Conservation (phyloP, 1,284 basidiomycete species). For the Heterobasidion occidentale region DNA sequence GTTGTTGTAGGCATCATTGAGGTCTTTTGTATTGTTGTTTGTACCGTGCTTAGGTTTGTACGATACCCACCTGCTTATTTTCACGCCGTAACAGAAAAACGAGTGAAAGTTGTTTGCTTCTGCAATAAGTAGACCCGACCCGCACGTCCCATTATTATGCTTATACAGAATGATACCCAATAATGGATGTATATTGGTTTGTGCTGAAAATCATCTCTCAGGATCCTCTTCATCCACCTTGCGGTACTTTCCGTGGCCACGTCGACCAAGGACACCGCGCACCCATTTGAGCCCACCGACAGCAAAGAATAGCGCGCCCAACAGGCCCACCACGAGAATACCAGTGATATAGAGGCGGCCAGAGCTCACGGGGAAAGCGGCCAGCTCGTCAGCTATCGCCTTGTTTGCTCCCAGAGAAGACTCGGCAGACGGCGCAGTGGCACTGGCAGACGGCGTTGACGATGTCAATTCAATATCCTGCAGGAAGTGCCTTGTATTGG, state of each 20-base stretch:
- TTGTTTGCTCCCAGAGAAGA: not conserved
- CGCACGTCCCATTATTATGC: no score
- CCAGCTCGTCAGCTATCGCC: slow-evolving; percentile 6
- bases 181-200: no score
- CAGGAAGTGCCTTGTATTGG: slow-evolving; percentile 45
- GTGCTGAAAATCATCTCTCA: not conserved
- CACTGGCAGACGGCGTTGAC: not conserved
- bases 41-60: not conserved
- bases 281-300: slow-evolving; percentile 44
- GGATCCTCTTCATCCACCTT: slow-evolving; percentile 43
- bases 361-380: slow-evolving; percentile 14
- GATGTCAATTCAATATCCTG: slow-evolving; percentile 7
- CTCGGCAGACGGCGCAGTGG: not conserved
- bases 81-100: no score
- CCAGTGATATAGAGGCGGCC: slow-evolving; percentile 38
- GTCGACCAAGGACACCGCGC: slow-evolving; percentile 28
- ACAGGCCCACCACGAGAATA: slow-evolving; percentile 33
- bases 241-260: slow-evolving; percentile 34
- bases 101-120: no score
- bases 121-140: no score
- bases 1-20: not conserved
- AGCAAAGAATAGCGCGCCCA: slow-evolving; percentile 47
- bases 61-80: no score
- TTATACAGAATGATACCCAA: no score
- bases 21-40: not conserved